Evolutionary conservation across 176 grass and related monocot genomes (phyloP).

Genomic region (Zea luxurians): DNA sequence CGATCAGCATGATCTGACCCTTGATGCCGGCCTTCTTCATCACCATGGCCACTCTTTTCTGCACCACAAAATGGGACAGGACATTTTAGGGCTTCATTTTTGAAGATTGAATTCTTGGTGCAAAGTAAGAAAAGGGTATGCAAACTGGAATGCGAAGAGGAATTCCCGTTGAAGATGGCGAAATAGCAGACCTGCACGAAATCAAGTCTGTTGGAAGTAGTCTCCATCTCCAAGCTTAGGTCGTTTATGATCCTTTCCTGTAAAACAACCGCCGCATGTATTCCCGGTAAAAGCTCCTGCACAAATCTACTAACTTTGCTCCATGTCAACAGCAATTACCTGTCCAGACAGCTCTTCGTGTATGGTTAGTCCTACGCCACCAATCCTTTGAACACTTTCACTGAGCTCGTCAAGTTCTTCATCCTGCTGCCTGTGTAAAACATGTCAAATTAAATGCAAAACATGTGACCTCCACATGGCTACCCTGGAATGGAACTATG

Average conservation of each 20-base stretch:
- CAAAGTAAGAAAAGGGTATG: neutral
- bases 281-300: neutral
- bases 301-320: neutral
- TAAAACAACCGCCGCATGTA: neutral
- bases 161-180: neutral
- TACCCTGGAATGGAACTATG: neutral
- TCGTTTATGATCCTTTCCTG: conserved; percentile 95
- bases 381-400: conserved; percentile 79
- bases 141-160: neutral
- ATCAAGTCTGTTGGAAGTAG: conserved; percentile 91
- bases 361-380: conserved; percentile 95
- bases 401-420: conserved; percentile 97
- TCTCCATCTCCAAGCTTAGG: conserved; percentile 88
- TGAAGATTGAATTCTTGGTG: neutral
- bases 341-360: conserved; percentile 84
- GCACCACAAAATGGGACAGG: conserved; percentile 5
- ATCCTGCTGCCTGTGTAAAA: conserved; percentile 68
- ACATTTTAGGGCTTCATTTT: neutral
- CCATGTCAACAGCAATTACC: conserved; percentile 35
- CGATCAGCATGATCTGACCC: conserved; percentile 82
- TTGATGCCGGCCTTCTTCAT: conserved; percentile 97
- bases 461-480: neutral
- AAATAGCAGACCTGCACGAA: conserved; percentile 69
- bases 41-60: conserved; percentile 90
- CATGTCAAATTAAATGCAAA: conserved; percentile 11